Conservation (phyloP, 768 basidiomycete genomes). For the Podaxis carcinomalis region DNA sequence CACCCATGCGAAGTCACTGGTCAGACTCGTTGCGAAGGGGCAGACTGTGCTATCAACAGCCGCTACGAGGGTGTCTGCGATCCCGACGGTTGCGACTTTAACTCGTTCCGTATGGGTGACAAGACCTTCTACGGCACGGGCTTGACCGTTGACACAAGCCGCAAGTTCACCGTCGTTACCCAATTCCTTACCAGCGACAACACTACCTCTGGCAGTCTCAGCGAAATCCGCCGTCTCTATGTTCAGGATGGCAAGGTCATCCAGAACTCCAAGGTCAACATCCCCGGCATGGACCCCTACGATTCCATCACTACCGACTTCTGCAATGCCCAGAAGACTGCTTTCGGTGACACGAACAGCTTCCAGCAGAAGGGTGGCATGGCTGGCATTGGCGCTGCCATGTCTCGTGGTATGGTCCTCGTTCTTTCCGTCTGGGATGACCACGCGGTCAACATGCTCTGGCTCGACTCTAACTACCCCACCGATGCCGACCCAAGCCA, state of each 20-base stretch:
- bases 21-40: slow-evolving; percentile 38
- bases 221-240: slow-evolving; percentile 51
- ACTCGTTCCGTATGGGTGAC: slow-evolving; percentile 54
- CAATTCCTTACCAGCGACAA: slow-evolving; percentile 49
- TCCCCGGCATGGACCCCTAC: slow-evolving; percentile 31
- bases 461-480: slow-evolving; percentile 50
- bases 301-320: slow-evolving; percentile 47
- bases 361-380: slow-evolving; percentile 43
- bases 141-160: slow-evolving; percentile 44
- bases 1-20: slow-evolving; percentile 42
- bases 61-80: slow-evolving; percentile 46
- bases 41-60: slow-evolving; percentile 31
- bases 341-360: slow-evolving; percentile 41
- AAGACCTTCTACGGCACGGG: slow-evolving; percentile 44
- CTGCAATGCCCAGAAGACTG: slow-evolving; percentile 44
- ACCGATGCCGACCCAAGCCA: slow-evolving; percentile 23
- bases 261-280: slow-evolving; percentile 43
- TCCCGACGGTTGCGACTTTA: slow-evolving; percentile 58
- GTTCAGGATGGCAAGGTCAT: slow-evolving; percentile 50
- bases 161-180: slow-evolving; percentile 52
- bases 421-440: slow-evolving; percentile 51
- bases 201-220: slow-evolving; percentile 41
- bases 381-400: slow-evolving; percentile 27
- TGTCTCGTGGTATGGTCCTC: slow-evolving; percentile 42
- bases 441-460: slow-evolving; percentile 50